Evolutionary conservation across 2,329 filamentous ascomycete genomes (phyloP), one percentile per base, ranked within the genome.

Genomic region (Ophiosphaerella narmari): DNA sequence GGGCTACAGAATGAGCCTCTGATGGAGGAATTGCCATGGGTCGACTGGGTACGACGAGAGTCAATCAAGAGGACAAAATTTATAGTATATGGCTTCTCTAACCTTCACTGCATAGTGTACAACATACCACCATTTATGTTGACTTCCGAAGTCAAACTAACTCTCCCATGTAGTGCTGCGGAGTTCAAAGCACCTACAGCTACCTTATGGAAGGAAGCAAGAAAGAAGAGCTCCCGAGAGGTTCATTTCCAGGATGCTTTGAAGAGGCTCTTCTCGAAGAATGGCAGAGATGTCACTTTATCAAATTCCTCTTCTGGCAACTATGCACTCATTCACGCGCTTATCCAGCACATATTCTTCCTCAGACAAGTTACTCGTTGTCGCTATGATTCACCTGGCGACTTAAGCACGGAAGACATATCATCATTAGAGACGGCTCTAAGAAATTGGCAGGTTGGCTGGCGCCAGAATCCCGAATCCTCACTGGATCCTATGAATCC

Each of bases 321-420:
- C 60, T 89, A 90, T 57, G 81, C 89, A 7, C 76, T 91, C 31
- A 86, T 90, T 3, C 86, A 90, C 62, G 86, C 86, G 3, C 68
- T 91, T 21, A 80, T 90, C 9, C 87, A 90, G 60, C 86, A 89
- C 54, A 86, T 90, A 13, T 90, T 86, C 66, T 77, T 89, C 33
- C 70, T 88, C 18, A 87, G 87, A 59, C 83, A 87, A 50, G 60
- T 72, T 26, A 57, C 65, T 7, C 59, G 67, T 50, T 72, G 68
- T 48, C 64, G 66, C 4, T 68, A 66, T 42, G 59, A 74, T 55
- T 57, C 66, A 16, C 46, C 64, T 4, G 62, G 65, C 26, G 68
- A 72, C 23, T 53, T 74, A 7, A 65, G 66, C 35, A 43, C 59
- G 6, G 71, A 74, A 39, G 78, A 82, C 57, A 67, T 77, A 32